Evolutionary conservation across 441 rosid genomes (phyloP).

Genomic region (Pelargonium australe): DNA sequence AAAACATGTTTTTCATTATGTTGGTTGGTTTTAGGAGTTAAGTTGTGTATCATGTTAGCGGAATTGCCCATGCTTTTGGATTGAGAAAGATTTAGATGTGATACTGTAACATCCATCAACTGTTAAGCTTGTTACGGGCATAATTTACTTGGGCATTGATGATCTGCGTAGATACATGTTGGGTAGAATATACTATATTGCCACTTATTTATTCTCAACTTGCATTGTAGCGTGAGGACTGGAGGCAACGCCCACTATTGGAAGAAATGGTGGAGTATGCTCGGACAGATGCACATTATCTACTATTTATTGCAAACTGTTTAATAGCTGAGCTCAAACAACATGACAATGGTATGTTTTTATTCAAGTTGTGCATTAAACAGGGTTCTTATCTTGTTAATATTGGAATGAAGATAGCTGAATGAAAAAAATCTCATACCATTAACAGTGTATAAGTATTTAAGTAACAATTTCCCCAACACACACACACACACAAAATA

Average conservation of each 20-base stretch:
- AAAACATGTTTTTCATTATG: background rate
- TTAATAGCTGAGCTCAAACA: slow-evolving; percentile 66
- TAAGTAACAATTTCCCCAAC: background rate
- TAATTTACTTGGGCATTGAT: background rate
- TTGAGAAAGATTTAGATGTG: background rate
- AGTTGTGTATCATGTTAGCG: background rate
- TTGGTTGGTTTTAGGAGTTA: slow-evolving; percentile 3
- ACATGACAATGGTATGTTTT: slow-evolving; percentile 45
- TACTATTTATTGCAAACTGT: slow-evolving; percentile 57
- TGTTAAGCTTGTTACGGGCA: background rate
- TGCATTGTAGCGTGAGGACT: slow-evolving; percentile 77
- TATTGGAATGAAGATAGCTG: background rate
- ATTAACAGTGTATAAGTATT: background rate
- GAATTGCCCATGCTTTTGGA: background rate
- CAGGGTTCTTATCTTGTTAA: slow-evolving; percentile 15
- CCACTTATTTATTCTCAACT: slow-evolving; percentile 16
- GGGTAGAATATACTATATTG: background rate
- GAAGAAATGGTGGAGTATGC: slow-evolving; percentile 81
- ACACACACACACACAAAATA: background rate
- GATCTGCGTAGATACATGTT: slow-evolving; percentile 1
- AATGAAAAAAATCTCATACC: background rate
- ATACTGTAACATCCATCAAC: background rate
- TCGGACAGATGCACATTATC: slow-evolving; percentile 79
- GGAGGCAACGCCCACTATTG: slow-evolving; percentile 89
- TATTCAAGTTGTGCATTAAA: slow-evolving; percentile 1